These are phyloP conservation scores for Cyberlindnera maritima DNA, from an alignment of 805 yeast species.

Conservation along the genomic window DNA sequence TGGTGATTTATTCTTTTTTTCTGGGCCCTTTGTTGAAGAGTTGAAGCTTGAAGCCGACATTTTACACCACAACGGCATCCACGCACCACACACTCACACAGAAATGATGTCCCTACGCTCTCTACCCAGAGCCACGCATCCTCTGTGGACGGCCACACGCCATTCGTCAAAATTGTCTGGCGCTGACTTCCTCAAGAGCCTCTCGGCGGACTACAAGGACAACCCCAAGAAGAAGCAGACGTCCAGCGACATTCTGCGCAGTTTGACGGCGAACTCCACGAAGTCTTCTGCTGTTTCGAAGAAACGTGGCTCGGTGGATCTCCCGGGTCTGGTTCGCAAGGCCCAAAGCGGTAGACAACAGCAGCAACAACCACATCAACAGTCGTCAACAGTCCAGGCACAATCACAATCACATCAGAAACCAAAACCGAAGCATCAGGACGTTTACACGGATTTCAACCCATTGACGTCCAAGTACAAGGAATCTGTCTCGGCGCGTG, in stretches of 20 bases:
- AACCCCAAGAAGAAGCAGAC: conserved; percentile 1
- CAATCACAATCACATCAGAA: conserved; percentile 7
- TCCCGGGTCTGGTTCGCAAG: neutral
- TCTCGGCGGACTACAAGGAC: neutral
- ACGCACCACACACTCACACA: neutral
- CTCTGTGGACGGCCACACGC: neutral
- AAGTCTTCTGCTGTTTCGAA: neutral
- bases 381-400: neutral
- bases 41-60: no score
- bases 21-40: no score
- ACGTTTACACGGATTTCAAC: conserved; percentile 13
- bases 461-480: conserved; percentile 23
- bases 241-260: neutral
- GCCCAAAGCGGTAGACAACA: neutral
- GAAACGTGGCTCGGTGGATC: neutral
- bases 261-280: neutral
- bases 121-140: no score
- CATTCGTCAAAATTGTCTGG: neutral
- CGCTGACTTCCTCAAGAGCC: neutral
- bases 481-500: conserved; percentile 12
- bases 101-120: neutral
- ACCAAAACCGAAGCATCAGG: conserved; percentile 6
- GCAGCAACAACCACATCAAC: neutral
- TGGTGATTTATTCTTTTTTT: no score
- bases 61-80: neutral